Evolutionary conservation across 176 grass and related monocot species (phyloP), one percentile per base, ranked within the genome.

Genomic region (Tuctoria greenei): DNA sequence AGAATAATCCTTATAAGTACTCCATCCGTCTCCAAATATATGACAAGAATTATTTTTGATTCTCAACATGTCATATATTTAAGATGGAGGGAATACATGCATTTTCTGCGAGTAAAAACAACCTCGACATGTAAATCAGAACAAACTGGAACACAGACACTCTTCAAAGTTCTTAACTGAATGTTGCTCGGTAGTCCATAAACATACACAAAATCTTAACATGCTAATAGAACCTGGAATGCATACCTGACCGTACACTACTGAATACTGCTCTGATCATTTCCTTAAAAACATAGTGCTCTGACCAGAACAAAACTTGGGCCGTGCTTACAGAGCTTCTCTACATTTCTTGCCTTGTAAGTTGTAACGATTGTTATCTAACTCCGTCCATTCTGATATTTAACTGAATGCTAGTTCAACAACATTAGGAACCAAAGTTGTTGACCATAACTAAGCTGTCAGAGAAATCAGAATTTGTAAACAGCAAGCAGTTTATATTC

Each of bases 101-200:
- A 62, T 75, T 61, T 62, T 61, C 15, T 61, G 39, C 24, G 61
- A 3, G 52, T 73, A 41, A 9, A 43, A 61, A 61, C 21, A 74
- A 24, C 16, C 26, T 9, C 10, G 34, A 61, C 39, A 44, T 43
- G 38, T 21, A 46, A 60, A 75, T 20, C 35, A 5, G 13, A 52
- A n/a, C n/a, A n/a, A n/a, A n/a, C n/a, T n/a, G 8, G 17, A 76
- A 46, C 8, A 61, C 16, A 8, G 10, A 35, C 10, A 27, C 13
- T 76, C 18, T 15, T 8, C 25, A 35, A 61, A 21, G 4, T 74
- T 62, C 4, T 44, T 31, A 14, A 75, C 3, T 42, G 2, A 43
- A 42, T 43, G 28, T 62, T 28, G 1, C 25, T 35, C 42, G 0
- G 9, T 57, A 25, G 21, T 56, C 20, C 0, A 23, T 23, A 56